Percentiles rank a stretch among this genome's conserved stretches.
Conservation (phyloP, 179 eudicot species). For the Camellia oleifera region DNA sequence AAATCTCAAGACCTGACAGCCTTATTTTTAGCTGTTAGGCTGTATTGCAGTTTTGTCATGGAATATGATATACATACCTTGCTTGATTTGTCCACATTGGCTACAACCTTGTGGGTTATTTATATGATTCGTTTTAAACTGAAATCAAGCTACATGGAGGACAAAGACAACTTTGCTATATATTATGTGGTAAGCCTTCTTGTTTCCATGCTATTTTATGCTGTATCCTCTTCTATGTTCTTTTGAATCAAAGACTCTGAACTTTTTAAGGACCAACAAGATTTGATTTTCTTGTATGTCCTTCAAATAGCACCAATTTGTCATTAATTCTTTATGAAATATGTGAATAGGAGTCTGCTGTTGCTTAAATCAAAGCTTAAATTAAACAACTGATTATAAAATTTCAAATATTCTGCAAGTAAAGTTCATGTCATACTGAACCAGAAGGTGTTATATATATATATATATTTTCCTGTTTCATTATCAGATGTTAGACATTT, state of each 20-base stretch:
- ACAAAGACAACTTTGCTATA: slow-evolving; percentile 64
- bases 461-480: not conserved
- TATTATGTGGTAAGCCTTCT: slow-evolving; percentile 59
- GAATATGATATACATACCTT: slow-evolving; percentile 76
- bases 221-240: not conserved
- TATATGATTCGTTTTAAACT: slow-evolving; percentile 75
- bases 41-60: slow-evolving; percentile 68
- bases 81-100: slow-evolving; percentile 70
- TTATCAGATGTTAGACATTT: not conserved
- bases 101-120: slow-evolving; percentile 69
- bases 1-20: slow-evolving; percentile 82
- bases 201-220: not conserved
- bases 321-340: not conserved
- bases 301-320: not conserved
- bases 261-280: not conserved
- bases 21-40: slow-evolving; percentile 65
- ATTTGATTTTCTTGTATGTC: not conserved
- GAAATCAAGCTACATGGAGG: slow-evolving; percentile 75
- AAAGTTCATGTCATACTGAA: not conserved
- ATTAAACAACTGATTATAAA: not conserved
- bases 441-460: not conserved
- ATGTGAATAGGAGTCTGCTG: not conserved
- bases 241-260: not conserved
- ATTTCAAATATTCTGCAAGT: not conserved
- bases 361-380: not conserved